Base-by-base conservation (phyloP, 2,329 filamentous ascomycete genomes). In the Coniochaeta sp. region DNA sequence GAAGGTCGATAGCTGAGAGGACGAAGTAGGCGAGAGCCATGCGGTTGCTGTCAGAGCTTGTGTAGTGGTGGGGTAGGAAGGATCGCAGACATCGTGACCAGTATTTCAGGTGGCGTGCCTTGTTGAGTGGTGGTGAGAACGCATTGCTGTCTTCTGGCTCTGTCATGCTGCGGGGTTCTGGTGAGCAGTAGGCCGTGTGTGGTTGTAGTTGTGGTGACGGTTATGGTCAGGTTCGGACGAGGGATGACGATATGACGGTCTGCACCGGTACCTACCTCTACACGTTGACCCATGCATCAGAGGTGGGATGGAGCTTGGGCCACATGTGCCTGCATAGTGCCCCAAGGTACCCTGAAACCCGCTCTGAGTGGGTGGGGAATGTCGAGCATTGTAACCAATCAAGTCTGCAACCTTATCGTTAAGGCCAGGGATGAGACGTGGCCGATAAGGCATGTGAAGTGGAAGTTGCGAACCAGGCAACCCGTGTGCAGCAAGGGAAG, bases 1-100 rank as follows among this genome's bases (percentile, higher is more conserved):
- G 85, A 1, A 98, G 77, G 70, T 96, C 91, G 57, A 96, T 81
- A 1, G 91, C 91, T 8, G 91, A 89, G 68, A 98, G 77, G 66
- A 89, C 93, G 79, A 99, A 96, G 78, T 89, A 96, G 66, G 87
- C 92, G 59, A 98, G 85, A 6, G 89, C 89, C 79, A 98, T 89
- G 68, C 95, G 92, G 68, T 89, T 93, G 66, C 91, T 91, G 77
- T 99, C 95, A 72, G 89, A 95, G 71, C 87, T 82, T 17, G 90
- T 96, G 78, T 98, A 99, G 64, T 85, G 81, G 54, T 87, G 82
- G 0, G 95, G 95, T 7, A 99, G 86, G 63, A 89, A 83, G 26
- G 88, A 89, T 71, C 89, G 89, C 65, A 95, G 83, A 72, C 93
- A 97, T 71, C 93, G 88, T 65, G 92, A 85, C 88, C 93, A 99